phyloP scores from a whole-genome alignment of 148 eudicot genomes.

The Tetragonia tetragonoides region DNA sequence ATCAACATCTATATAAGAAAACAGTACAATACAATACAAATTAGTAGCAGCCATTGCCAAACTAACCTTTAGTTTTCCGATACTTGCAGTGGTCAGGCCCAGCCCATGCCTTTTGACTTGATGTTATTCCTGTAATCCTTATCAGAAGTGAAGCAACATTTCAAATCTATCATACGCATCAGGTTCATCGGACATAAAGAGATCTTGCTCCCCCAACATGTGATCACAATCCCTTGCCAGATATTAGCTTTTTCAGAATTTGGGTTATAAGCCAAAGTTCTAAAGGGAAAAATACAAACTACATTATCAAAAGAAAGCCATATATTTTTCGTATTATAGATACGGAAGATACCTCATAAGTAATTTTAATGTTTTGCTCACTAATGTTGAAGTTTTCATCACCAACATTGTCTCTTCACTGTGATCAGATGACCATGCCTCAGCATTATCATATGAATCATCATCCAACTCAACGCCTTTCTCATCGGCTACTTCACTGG shows the following conservation, averaged over 20 bases:
- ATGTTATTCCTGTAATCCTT: slow-evolving; percentile 53
- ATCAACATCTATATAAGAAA: slow-evolving; percentile 4
- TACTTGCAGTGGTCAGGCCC: slow-evolving; percentile 98
- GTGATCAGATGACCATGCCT: slow-evolving; percentile 51
- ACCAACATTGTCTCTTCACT: slow-evolving; percentile 51
- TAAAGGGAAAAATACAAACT: not conserved
- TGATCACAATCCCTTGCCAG: not conserved
- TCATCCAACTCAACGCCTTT: slow-evolving; percentile 33
- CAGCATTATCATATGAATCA: slow-evolving; percentile 44
- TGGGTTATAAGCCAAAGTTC: not conserved
- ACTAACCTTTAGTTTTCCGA: slow-evolving; percentile 61
- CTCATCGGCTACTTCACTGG: slow-evolving; percentile 17
- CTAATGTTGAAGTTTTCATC: slow-evolving; percentile 41
- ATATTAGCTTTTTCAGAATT: not conserved
- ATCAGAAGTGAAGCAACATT: slow-evolving; percentile 57
- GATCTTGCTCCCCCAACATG: slow-evolving; percentile 51
- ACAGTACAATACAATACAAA: not conserved
- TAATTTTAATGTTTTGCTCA: slow-evolving; percentile 42
- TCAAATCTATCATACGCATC: slow-evolving; percentile 51
- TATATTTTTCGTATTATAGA: not conserved
- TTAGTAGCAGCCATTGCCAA: not conserved
- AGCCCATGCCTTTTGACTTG: slow-evolving; percentile 91
- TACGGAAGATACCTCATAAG: slow-evolving; percentile 61
- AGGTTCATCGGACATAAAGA: slow-evolving; percentile 32
- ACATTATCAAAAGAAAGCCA: not conserved